Percentiles rank a stretch among this genome's conserved stretches.
Evolutionary conservation across 2,329 filamentous ascomycete species (phyloP).

Genomic region (Aspergillus fructus): DNA sequence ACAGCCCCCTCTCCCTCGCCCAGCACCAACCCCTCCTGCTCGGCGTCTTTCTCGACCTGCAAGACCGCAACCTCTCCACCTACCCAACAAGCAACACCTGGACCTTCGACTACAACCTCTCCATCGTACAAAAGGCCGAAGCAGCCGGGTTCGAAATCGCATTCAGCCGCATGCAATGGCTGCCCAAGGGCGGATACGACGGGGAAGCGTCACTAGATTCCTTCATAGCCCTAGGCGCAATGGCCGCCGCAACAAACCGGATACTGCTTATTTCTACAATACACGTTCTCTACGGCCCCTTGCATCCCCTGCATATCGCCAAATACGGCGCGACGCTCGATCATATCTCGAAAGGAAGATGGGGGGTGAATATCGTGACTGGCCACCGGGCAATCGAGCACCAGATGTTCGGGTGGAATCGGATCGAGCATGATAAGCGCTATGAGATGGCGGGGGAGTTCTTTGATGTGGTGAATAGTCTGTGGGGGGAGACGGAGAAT

Average conservation of each 20-base stretch:
- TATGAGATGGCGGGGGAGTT: too few species aligned
- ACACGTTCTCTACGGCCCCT: not conserved
- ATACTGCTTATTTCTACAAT: not conserved
- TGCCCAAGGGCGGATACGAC: not conserved
- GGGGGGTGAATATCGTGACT: too few species aligned
- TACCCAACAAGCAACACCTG: not conserved
- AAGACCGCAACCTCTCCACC: not conserved
- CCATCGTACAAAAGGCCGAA: not conserved
- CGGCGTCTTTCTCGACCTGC: not conserved
- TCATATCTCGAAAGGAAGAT: too few species aligned
- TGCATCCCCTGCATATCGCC: not conserved
- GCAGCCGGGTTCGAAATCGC: not conserved
- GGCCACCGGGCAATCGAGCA: too few species aligned
- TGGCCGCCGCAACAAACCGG: not conserved
- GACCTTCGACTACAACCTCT: not conserved
- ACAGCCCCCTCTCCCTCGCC: not conserved
- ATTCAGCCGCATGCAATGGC: too few species aligned
- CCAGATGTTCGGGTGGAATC: too few species aligned
- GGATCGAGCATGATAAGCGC: too few species aligned
- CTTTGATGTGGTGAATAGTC: too few species aligned
- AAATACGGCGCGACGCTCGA: too few species aligned
- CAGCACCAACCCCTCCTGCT: not conserved
- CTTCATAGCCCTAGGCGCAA: not conserved
- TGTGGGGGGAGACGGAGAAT: too few species aligned
- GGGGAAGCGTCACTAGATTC: not conserved